These are phyloP conservation scores for Aechmea fasciata DNA, from an alignment of 176 grass and related monocot species.

Conservation along the genomic window DNA sequence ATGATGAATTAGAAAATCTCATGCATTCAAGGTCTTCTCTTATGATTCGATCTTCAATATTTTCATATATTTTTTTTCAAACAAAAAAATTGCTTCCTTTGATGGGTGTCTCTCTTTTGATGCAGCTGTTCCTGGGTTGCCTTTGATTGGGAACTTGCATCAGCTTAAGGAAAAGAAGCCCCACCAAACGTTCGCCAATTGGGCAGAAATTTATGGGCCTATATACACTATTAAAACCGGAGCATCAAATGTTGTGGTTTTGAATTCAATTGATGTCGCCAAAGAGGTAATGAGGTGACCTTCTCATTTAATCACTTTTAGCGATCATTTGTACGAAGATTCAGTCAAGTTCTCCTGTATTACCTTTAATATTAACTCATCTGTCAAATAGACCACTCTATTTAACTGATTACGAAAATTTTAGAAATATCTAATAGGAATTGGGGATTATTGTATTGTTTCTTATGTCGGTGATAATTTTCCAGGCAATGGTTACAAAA, in stretches of 20 bases:
- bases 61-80: too few species aligned
- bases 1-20: too few species aligned
- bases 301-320: not conserved
- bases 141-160: slow-evolving; percentile 71
- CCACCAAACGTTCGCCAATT: slow-evolving; percentile 60
- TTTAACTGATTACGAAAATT: too few species aligned
- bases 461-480: not conserved
- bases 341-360: too few species aligned
- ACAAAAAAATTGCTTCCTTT: too few species aligned
- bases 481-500: slow-evolving; percentile 74
- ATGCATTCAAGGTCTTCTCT: too few species aligned
- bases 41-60: not conserved
- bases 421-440: too few species aligned
- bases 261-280: slow-evolving; percentile 71
- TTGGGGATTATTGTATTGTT: not conserved
- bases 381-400: too few species aligned
- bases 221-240: slow-evolving; percentile 75
- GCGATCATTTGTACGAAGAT: not conserved
- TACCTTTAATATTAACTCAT: too few species aligned
- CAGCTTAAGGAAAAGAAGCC: slow-evolving; percentile 90
- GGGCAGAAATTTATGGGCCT: slow-evolving; percentile 68
- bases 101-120: slow-evolving; percentile 4
- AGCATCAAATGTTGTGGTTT: slow-evolving; percentile 47
- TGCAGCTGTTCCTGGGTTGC: slow-evolving; percentile 76
- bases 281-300: slow-evolving; percentile 41